phyloP scores from a whole-genome alignment of 73 alveolate species.

The Durusdinium trenchii region DNA sequence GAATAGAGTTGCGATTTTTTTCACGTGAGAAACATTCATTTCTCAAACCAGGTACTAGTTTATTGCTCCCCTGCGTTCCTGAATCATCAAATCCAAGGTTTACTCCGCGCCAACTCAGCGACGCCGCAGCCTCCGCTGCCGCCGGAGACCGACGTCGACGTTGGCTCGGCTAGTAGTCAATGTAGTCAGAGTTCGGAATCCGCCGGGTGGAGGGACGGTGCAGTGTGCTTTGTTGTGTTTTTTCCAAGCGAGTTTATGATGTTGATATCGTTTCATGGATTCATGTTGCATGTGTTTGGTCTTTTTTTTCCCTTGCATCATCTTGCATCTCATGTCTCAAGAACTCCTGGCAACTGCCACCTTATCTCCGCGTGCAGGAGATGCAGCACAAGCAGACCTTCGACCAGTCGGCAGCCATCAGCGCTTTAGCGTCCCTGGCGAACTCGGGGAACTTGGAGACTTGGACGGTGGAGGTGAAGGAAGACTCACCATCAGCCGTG shows the following conservation, averaged over 20 bases:
- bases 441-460: slow-evolving; percentile 57
- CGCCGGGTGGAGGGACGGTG: not conserved
- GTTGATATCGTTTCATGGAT: no score
- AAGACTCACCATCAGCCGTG: no score
- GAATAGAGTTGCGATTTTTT: no score
- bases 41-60: no score
- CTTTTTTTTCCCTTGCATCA: not conserved
- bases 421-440: slow-evolving; percentile 71
- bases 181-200: not conserved
- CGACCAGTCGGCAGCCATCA: slow-evolving; percentile 88
- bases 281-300: no score
- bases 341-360: not conserved
- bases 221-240: not conserved
- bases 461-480: slow-evolving; percentile 53
- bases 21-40: no score
- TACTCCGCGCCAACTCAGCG: not conserved
- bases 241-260: no score
- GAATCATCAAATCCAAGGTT: no score
- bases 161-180: not conserved
- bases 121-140: not conserved
- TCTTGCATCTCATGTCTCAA: no score
- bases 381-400: slow-evolving; percentile 84
- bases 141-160: not conserved
- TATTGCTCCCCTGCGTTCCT: no score
- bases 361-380: not conserved